Conservation (phyloP, 768 basidiomycete genomes). For the Coprinellus micaceus region DNA sequence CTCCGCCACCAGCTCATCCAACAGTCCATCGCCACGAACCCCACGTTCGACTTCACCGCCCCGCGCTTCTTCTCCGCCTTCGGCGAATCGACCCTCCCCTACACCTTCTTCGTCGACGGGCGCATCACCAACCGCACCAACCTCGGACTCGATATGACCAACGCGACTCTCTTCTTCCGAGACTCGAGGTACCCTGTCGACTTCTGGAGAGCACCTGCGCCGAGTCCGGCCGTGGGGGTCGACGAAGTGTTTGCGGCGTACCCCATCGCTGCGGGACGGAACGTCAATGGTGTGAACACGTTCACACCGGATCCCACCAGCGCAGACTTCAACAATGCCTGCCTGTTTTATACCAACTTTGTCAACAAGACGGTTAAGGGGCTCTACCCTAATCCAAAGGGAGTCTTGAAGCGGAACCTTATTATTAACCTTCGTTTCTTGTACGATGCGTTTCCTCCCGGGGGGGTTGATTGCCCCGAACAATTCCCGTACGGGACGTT, state of each 20-base stretch:
- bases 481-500: too few species aligned
- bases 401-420: constrained; percentile 12
- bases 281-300: constrained; percentile 13
- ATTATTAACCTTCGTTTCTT: constrained; percentile 13
- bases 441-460: too few species aligned
- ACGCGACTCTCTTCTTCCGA: constrained; percentile 17
- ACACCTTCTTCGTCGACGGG: too few species aligned
- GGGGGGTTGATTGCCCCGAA: too few species aligned
- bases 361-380: constrained; percentile 14
- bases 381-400: constrained; percentile 17
- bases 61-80: constrained; percentile 16
- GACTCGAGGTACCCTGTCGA: constrained; percentile 11
- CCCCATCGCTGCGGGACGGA: constrained; percentile 15
- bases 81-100: constrained; percentile 13
- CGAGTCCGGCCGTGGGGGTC: not conserved
- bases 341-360: constrained; percentile 16
- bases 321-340: constrained; percentile 8
- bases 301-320: constrained; percentile 12
- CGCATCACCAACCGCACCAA: constrained; percentile 16
- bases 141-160: constrained; percentile 10
- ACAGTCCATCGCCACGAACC: constrained; percentile 18
- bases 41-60: constrained; percentile 13
- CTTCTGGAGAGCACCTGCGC: constrained; percentile 12
- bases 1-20: constrained; percentile 14
- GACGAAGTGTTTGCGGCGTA: constrained; percentile 2